phyloP scores from a whole-genome alignment of 2,329 filamentous ascomycete genomes.

The Cytospora paraplurivora region DNA sequence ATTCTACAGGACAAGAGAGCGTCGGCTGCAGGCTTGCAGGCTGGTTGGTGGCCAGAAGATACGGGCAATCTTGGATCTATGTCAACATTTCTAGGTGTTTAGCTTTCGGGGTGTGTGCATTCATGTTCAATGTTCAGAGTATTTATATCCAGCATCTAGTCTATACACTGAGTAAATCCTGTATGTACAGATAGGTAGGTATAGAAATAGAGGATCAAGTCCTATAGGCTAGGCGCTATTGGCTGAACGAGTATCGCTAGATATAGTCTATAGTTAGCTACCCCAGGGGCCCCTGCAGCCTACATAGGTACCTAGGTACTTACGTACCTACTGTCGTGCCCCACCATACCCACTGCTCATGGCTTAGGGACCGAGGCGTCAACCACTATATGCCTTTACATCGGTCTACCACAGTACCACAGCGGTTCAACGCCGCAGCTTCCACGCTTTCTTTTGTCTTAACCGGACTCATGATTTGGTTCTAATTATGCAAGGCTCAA shows the following conservation, averaged over 20 bases:
- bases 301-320: not conserved
- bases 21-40: not conserved
- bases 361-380: not conserved
- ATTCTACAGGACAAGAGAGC: not conserved
- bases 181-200: not conserved
- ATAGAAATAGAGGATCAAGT: not conserved
- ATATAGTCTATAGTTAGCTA: too few species aligned
- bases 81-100: not conserved
- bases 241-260: too few species aligned
- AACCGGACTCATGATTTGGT: not conserved
- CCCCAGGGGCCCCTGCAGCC: too few species aligned
- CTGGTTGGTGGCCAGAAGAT: not conserved
- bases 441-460: slow-evolving; percentile 11
- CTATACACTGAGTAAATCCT: not conserved
- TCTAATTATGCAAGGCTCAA: slow-evolving; percentile 13
- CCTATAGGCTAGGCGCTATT: too few species aligned
- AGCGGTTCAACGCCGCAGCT: not conserved
- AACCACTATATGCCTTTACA: not conserved
- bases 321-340: slow-evolving; percentile 1
- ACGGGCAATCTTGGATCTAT: not conserved
- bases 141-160: too few species aligned
- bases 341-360: not conserved
- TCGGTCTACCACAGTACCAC: not conserved
- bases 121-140: not conserved
- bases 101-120: not conserved